Evolutionary conservation across 2,329 filamentous ascomycete genomes (phyloP), one percentile per base, ranked within the genome.

Genomic region (Ophiosphaerella narmari): DNA sequence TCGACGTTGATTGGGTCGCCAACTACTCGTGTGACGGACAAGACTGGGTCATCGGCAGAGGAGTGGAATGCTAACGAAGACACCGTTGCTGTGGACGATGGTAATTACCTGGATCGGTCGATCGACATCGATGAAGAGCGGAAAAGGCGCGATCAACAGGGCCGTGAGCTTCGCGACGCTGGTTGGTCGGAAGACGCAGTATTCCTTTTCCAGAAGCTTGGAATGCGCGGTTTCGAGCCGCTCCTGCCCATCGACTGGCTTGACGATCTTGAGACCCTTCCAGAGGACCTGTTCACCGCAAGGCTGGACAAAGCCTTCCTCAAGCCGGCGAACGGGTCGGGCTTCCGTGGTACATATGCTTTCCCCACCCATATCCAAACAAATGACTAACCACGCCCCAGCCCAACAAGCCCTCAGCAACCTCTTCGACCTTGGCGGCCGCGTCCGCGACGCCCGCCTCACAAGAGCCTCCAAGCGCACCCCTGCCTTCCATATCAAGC

Each of bases 211-310:
- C 77, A 79, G 49, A 79, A 79, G 49, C 75, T 85, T 26, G 75
- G 76, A 5, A 77, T 80, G 70, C 80, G 82, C 36, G 82, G 83
- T 13, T 79, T 78, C 44, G 82, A 85, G 67, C 79, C 83, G 8
- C 65, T 85, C 1, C 63, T 86, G 11, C 80, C 81, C 1, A 63
- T 67, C 11, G 71, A 72, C 52, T 85, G 82, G 81, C 71, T 74
- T 38, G 66, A 76, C 42, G 82, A 85, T 55, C 84, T 84, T 54
- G 68, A 71, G 7, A 82, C 78, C 13, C 63, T 86, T 12, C 82
- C 82, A 2, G 73, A 77, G 7, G 72, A 75, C 7, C 65, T 86
- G 1, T 86, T 85, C 66, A 75, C 77, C 7, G 57, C 66, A 2
- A 66, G 72, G 9, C 56, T 72, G 14, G 68, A 74, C 36, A 68